Percentiles rank a stretch among this genome's conserved stretches.
These are phyloP conservation scores for Sporothrix protearum DNA, from an alignment of 2,329 filamentous ascomycete species.

Conservation along the genomic window DNA sequence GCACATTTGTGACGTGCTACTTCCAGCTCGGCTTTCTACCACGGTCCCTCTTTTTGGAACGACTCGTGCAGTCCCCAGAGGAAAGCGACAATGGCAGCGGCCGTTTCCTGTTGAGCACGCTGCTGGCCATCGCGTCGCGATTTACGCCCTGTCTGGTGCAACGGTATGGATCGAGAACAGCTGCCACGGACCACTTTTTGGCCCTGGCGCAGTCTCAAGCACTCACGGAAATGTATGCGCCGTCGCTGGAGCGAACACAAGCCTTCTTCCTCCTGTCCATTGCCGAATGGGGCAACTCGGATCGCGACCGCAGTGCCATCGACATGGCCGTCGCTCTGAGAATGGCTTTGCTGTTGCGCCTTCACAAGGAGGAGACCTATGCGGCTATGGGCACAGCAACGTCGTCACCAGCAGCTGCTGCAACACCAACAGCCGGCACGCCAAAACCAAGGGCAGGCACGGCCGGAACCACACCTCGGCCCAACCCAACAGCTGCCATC, in stretches of 20 bases:
- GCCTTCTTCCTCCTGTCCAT: constrained; percentile 38
- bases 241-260: constrained; percentile 54
- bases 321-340: constrained; percentile 55
- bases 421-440: background rate
- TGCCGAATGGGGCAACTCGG: constrained; percentile 37
- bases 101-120: constrained; percentile 51
- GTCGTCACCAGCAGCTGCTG: background rate
- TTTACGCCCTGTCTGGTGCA: constrained; percentile 48
- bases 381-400: constrained; percentile 32
- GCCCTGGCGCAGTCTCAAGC: constrained; percentile 47
- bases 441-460: background rate
- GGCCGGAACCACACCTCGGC: background rate
- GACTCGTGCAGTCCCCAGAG: constrained; percentile 43
- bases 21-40: constrained; percentile 59
- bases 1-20: constrained; percentile 52
- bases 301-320: constrained; percentile 37
- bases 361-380: constrained; percentile 56
- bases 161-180: constrained; percentile 48
- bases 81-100: constrained; percentile 41
- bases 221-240: constrained; percentile 49
- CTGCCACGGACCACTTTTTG: constrained; percentile 53
- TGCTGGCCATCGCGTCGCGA: constrained; percentile 54
- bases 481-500: background rate
- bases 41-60: constrained; percentile 49
- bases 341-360: constrained; percentile 52